Percentiles rank a stretch among this genome's conserved stretches.
Evolutionary conservation across 495 filamentous ascomycete genomes (phyloP).

Genomic region (Friedmanniomyces endolithicus): DNA sequence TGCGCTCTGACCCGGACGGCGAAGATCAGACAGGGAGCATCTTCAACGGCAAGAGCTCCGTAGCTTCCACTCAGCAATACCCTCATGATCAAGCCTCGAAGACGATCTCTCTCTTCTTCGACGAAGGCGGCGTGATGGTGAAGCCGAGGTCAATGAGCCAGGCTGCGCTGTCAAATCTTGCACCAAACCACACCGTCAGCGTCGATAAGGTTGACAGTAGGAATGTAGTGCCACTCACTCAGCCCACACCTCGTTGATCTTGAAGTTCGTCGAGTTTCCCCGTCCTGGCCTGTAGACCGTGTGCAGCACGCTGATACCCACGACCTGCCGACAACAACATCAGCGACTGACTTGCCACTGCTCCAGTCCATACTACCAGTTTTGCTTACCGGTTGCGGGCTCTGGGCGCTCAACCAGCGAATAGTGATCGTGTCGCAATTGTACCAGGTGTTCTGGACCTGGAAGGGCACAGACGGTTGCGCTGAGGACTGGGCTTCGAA

Average conservation of each 20-base stretch:
- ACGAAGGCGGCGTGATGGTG: not conserved
- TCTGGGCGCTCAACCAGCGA: conserved; percentile 6
- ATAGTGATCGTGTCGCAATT: conserved; percentile 13
- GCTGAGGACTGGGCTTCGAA: conserved; percentile 5
- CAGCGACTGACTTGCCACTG: too few species aligned
- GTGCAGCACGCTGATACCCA: conserved; percentile 5
- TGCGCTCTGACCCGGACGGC: too few species aligned
- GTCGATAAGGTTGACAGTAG: too few species aligned
- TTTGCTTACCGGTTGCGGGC: not conserved
- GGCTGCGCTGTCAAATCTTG: not conserved
- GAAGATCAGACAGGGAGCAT: too few species aligned
- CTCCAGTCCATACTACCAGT: too few species aligned
- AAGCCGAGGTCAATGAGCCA: conserved; percentile 2
- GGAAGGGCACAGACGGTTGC: conserved; percentile 10
- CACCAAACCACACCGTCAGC: too few species aligned
- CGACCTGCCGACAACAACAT: not conserved
- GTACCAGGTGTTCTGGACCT: conserved; percentile 9
- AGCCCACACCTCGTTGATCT: conserved; percentile 6
- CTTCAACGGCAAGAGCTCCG: too few species aligned
- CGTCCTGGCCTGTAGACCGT: not conserved
- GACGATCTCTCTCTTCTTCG: conserved; percentile 1
- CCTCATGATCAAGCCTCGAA: conserved; percentile 1
- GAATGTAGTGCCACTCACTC: not conserved
- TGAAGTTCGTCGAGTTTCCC: not conserved
- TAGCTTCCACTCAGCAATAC: too few species aligned